Base-by-base conservation (phyloP, 768 basidiomycete species). In the Mrakia gelida region DNA sequence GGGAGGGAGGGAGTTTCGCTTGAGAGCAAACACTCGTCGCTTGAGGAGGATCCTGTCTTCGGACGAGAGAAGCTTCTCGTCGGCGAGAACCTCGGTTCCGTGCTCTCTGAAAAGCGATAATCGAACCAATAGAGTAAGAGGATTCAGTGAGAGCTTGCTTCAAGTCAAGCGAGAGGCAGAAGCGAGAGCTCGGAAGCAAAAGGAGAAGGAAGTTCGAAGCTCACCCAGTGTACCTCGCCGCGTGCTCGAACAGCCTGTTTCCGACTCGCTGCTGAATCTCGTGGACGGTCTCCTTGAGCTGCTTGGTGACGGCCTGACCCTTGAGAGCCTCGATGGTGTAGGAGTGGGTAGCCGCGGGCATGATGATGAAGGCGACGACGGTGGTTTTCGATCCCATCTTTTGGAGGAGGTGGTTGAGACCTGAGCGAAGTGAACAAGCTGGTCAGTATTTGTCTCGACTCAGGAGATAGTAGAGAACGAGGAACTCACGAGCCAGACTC, bases 261-360 rank as follows among this genome's bases (percentile, higher is more conserved):
- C 96, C 97, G 77, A 99, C 90, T 80, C 94, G 89, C 81, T 94
- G 91, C 82, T 97, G 94, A 81, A 99, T 94, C 83, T 98, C 95
- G 16, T 91, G 92, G 72, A 98, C 94, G 9, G 96, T 97, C 83
- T 98, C 97, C 73, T 91, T 90, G 15, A 99, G 87, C 84, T 98
- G 97, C 84, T 96, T 96, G 77, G 93, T 98, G 71, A 98, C 97
- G 21, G 97, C 97, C 82, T 98, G 97, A 16, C 91, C 91, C 84
- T 99, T 99, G 80, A 99, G 89, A 0, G 97, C 94, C 82, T 99
- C 97, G 82, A 99, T 89, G 32, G 96, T 98, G 86, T 98, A 99
- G 7, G 94, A 96, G 82, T 95, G 92, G 1, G 94, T 98, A 15
- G 92, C 86, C 9, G 97, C 97, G 30, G 97, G 97, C 92, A 97